Evolutionary conservation across 1,139 yeast genomes (phyloP).

Genomic region (Candida glucosophila): DNA sequence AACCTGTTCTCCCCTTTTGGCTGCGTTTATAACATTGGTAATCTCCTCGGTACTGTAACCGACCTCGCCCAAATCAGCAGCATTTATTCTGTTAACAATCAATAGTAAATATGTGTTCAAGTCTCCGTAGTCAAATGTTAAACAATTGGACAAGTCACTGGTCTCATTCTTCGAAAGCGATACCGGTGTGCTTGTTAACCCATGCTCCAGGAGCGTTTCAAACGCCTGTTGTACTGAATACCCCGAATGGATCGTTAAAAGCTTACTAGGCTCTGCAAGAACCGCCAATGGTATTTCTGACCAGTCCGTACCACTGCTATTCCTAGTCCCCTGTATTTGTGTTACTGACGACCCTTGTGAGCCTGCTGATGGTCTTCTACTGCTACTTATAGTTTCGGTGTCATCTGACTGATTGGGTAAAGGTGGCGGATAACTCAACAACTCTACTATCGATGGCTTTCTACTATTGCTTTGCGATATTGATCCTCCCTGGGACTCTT

Average conservation of each 20-base stretch:
- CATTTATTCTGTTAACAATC: slow-evolving; percentile 57
- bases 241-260: slow-evolving; percentile 54
- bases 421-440: slow-evolving; percentile 80
- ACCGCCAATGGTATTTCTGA: slow-evolving; percentile 62
- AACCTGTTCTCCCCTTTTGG: slow-evolving; percentile 60
- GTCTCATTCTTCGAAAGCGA: slow-evolving; percentile 27
- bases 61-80: slow-evolving; percentile 25
- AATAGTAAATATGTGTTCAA: slow-evolving; percentile 74
- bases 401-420: slow-evolving; percentile 31
- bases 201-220: slow-evolving; percentile 60
- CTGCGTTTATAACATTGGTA: slow-evolving; percentile 31
- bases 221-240: slow-evolving; percentile 82
- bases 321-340: slow-evolving; percentile 5
- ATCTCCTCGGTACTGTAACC: slow-evolving; percentile 12
- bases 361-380: slow-evolving; percentile 35
- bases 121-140: slow-evolving; percentile 88
- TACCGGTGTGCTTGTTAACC: slow-evolving; percentile 82
- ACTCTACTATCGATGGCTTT: slow-evolving; percentile 73
- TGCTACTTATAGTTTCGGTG: slow-evolving; percentile 30
- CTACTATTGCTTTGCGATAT: slow-evolving; percentile 13
- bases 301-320: slow-evolving; percentile 49
- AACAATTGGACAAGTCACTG: slow-evolving; percentile 49
- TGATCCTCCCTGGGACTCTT: slow-evolving; percentile 1
- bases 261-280: slow-evolving; percentile 69
- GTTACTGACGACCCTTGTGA: slow-evolving; percentile 18